Evolutionary conservation across 495 filamentous ascomycete species (phyloP), one percentile per base, ranked within the genome.

Genomic region (Podospora tetraspora): DNA sequence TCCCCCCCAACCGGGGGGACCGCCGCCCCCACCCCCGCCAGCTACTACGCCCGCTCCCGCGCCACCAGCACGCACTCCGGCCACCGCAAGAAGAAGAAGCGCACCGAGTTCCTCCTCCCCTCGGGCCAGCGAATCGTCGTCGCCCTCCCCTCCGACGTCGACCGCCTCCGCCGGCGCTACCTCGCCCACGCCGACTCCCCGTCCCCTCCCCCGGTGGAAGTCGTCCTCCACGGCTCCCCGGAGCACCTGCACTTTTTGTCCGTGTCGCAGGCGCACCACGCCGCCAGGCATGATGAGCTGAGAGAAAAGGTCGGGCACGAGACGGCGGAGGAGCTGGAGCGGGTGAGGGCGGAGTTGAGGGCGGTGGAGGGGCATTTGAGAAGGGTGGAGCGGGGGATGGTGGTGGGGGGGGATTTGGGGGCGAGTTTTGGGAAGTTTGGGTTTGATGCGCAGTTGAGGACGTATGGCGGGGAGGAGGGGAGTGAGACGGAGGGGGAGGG

Each of bases 361-460:
- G 69, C 70, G 1, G 71, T 89, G 23, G 78, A 76, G 37, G 68
- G 66, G 3, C 85, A 89, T 72, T 72, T 89, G n/a, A 80, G 85
- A 60, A 76, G 79, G 69, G 73, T 88, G 61, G 82, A 70, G 23
- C 25, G 81, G 23, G 58, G 27, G 24, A 24, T 24, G 6, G 79
- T 82, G 65, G 85, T 84, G 69, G 79, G 80, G 19, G 79, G 84
- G 8, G 72, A 30, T 61, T 22, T 88, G 1, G 82, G 86, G 64
- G 83, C 83, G 27, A 88, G 85, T 70, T 89, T 89, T 71, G 78
- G 75, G 12, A 84, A 84, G 69, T 89, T 83, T 74, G 86, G 86
- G 16, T 88, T 87, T 66, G 77, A 78, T 68, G 86, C 86, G 22
- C 81, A 85, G 72, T 70, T 89, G 66, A 77, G 83, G 71, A 81